These are phyloP conservation scores for Aspergillus bridgeri DNA, from an alignment of 495 filamentous ascomycete species.

Conservation along the genomic window DNA sequence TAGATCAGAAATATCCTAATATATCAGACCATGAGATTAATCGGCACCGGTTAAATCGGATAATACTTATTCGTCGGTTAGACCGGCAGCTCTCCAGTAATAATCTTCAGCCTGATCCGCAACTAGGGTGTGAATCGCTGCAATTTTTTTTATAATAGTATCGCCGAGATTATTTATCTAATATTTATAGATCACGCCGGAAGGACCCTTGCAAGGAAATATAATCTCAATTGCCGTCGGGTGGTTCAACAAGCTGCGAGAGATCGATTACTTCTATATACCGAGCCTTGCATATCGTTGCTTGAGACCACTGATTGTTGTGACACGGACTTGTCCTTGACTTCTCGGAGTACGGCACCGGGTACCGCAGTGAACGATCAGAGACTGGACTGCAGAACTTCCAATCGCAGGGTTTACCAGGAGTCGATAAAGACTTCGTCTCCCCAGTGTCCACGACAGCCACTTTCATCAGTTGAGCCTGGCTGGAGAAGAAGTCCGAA, in stretches of 20 bases:
- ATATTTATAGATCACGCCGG: constrained; percentile 36
- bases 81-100: constrained; percentile 21
- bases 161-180: constrained; percentile 28
- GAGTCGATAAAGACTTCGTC: no score
- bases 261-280: no score
- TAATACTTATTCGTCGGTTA: constrained; percentile 9
- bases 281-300: no score
- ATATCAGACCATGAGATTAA: constrained; percentile 23
- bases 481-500: no score
- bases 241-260: constrained; percentile 12
- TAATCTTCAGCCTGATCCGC: constrained; percentile 17
- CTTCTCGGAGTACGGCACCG: no score
- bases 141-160: constrained; percentile 36
- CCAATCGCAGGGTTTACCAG: no score
- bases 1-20: constrained; percentile 43
- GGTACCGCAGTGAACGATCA: no score
- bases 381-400: no score
- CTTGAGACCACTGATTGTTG: no score
- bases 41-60: constrained; percentile 8
- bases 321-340: no score
- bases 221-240: constrained; percentile 6
- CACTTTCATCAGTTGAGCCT: no score
- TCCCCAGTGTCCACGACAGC: no score
- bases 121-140: constrained; percentile 38
- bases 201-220: constrained; percentile 3